Conservation (phyloP, 495 filamentous ascomycete genomes). For the Tuber umbilicatum region DNA sequence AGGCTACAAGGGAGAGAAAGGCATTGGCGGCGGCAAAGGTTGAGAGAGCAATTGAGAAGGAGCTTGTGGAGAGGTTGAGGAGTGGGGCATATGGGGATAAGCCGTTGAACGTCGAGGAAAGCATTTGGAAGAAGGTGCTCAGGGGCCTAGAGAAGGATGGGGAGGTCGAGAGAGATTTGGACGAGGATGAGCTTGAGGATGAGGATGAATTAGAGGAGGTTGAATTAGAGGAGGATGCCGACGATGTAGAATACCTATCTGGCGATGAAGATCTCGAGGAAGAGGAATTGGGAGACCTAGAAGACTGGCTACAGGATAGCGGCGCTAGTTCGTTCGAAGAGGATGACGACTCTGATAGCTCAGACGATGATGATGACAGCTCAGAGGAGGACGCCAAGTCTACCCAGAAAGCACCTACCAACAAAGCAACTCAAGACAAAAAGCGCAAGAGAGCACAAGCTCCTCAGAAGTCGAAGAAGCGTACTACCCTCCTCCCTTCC, state of each 20-base stretch:
- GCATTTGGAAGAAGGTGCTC: conserved; percentile 96
- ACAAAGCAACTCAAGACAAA: conserved; percentile 44
- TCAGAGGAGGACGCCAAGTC: conserved; percentile 41
- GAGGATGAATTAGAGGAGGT: conserved; percentile 73
- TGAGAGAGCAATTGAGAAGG: conserved; percentile 90
- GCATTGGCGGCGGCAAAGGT: conserved; percentile 90
- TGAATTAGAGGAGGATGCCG: conserved; percentile 62
- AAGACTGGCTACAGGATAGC: conserved; percentile 66
- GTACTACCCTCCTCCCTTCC: conserved; percentile 14
- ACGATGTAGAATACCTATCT: conserved; percentile 77
- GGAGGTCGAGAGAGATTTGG: conserved; percentile 76
- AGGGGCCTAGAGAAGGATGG: conserved; percentile 79
- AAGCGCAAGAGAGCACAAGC: conserved; percentile 48
- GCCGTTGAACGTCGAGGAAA: conserved; percentile 87
- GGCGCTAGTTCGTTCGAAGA: conserved; percentile 50
- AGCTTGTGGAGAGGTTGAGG: conserved; percentile 82
- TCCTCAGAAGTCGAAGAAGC: conserved; percentile 46
- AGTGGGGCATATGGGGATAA: conserved; percentile 92
- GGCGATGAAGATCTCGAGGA: conserved; percentile 55
- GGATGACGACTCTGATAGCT: conserved; percentile 39
- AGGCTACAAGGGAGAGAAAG: conserved; percentile 88
- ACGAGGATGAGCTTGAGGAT: conserved; percentile 75
- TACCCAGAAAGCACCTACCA: conserved; percentile 40
- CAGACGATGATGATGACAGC: conserved; percentile 46
- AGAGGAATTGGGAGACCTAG: conserved; percentile 59